These are phyloP conservation scores for Nannizzia gypsea DNA, from an alignment of 2,329 filamentous ascomycete species.

Conservation along the genomic window DNA sequence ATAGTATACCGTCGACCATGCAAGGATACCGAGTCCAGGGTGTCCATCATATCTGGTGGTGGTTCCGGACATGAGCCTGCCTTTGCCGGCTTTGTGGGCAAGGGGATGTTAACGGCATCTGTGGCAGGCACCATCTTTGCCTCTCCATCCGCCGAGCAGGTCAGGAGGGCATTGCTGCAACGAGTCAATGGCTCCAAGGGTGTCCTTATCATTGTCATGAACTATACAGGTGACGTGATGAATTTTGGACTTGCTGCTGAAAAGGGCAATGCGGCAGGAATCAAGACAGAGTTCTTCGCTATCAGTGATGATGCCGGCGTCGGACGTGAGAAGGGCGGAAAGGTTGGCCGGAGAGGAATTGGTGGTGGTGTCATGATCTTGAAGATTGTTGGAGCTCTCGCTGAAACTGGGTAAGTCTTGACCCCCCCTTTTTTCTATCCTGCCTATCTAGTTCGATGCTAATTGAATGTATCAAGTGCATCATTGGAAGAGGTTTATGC, in stretches of 20 bases:
- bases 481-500: conserved; percentile 58
- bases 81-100: conserved; percentile 74
- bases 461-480: conserved; percentile 21
- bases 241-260: conserved; percentile 92
- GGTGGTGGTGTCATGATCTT: conserved; percentile 84
- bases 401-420: conserved; percentile 50
- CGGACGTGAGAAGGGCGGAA: conserved; percentile 68
- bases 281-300: conserved; percentile 76
- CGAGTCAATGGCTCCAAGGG: conserved; percentile 61
- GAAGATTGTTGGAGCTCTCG: conserved; percentile 77
- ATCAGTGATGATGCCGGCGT: conserved; percentile 90
- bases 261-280: conserved; percentile 70
- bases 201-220: conserved; percentile 86
- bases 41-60: conserved; percentile 77
- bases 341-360: conserved; percentile 82
- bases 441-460: background rate
- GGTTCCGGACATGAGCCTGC: conserved; percentile 84
- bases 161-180: conserved; percentile 61
- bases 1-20: conserved; percentile 63
- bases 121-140: conserved; percentile 84
- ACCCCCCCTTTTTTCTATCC: background rate
- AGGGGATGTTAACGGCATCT: conserved; percentile 65
- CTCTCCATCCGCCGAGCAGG: conserved; percentile 68
- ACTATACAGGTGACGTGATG: conserved; percentile 80
- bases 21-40: conserved; percentile 43